These are phyloP conservation scores for Eucalyptus brandiana DNA, from an alignment of 345 rosid genomes.

Conservation along the genomic window DNA sequence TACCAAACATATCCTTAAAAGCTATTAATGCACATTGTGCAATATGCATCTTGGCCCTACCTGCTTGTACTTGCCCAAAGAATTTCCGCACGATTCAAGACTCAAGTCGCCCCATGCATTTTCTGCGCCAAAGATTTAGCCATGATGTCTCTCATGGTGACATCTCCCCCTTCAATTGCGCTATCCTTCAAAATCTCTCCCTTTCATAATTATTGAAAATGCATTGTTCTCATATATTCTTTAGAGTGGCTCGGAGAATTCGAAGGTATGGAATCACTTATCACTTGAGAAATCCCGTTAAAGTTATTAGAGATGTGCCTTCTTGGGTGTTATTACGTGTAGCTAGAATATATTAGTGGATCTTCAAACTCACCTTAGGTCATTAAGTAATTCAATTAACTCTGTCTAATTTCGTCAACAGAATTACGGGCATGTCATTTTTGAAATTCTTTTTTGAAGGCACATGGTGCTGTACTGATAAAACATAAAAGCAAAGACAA, in stretches of 20 bases:
- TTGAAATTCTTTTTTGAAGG: neutral
- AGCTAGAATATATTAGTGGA: neutral
- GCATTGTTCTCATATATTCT: fast-evolving
- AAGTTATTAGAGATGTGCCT: neutral
- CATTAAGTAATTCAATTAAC: neutral
- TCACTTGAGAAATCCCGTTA: neutral
- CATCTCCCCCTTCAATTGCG: neutral
- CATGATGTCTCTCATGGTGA: neutral
- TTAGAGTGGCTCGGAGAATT: neutral
- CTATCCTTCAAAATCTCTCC: neutral
- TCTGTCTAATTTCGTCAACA: neutral
- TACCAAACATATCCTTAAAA: fast-evolving
- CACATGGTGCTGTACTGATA: neutral
- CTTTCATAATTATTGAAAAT: neutral
- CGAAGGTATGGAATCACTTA: neutral
- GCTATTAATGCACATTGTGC: fast-evolving
- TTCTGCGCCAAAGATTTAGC: neutral
- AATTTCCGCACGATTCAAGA: neutral
- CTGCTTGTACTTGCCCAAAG: no score
- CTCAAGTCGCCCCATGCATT: neutral
- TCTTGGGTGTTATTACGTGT: neutral
- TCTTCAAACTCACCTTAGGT: fast-evolving
- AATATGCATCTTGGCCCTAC: no score
- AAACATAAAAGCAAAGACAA: neutral
- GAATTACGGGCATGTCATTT: neutral